Evolutionary conservation across 371 early-diverging fungal species (phyloP), one percentile per base, ranked within the genome.

Genomic region (Lichtheimia ornata): DNA sequence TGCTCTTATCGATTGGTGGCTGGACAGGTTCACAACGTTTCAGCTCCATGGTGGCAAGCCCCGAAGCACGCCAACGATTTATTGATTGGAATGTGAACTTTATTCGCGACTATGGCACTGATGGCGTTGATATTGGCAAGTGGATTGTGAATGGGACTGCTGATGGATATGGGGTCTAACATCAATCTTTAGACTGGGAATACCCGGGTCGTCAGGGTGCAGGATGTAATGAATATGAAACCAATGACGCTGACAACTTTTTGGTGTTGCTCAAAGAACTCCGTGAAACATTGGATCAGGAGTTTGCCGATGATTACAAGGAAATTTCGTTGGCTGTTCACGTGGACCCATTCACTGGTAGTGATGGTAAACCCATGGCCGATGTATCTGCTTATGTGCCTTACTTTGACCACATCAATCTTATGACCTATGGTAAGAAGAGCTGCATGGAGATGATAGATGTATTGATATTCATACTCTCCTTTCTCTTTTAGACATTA

Each of bases 11-110:
- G 5, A 73, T 92, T 13, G 92, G 93, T 45, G 93, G 93, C 2
- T 93, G 91, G 89, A 88, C 86, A 54, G 91, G 89, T n/a, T 87
- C 89, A 12, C 66, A 84, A 49, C 64, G 66, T 15, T 89, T 92
- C 70, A 85, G 86, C 4, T 61, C 74, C 6, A 84, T 92, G 62
- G 84, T 77, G 0, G 79, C 84, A 2, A 57, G 58, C 35, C 35
- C 71, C 4, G 56, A 53, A 2, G 17, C 67, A 0, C 82, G 91
- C 41, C 71, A 71, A 25, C 71, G 65, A 3, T 84, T 89, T 45
- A 82, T 90, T 53, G 72, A 84, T n/a, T 79, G 79, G 73, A 85
- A 83, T 54, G 50, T 82, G 6, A 51, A 79, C 28, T 79, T 71
- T 30, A 82, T 87, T 25, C 57, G 72, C 24, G 57, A 70, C 24